Conservation (phyloP, 345 rosid genomes). For the Hibiscus tridactylites region DNA sequence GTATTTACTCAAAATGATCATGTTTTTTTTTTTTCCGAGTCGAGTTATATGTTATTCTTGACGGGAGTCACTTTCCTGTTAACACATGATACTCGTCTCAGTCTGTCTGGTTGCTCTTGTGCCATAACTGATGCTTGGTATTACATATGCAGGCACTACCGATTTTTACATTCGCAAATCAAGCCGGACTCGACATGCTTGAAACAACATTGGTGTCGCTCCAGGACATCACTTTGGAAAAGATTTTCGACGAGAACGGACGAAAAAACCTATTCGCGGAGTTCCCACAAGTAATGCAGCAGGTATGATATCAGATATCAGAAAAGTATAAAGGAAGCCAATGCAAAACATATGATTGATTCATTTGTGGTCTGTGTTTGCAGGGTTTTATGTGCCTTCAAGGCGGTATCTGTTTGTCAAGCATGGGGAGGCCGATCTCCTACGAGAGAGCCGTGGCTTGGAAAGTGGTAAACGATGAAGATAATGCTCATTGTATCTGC, state of each 20-base stretch:
- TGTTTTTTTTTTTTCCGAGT: neutral
- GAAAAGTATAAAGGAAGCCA: neutral
- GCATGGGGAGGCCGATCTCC: neutral
- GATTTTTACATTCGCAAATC: constrained; percentile 80
- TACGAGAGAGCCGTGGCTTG: neutral
- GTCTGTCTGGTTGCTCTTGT: neutral
- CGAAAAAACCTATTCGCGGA: constrained; percentile 60
- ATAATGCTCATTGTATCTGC: neutral
- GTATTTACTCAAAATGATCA: constrained; percentile 18
- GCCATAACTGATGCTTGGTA: neutral
- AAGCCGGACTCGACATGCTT: constrained; percentile 97
- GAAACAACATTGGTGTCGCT: constrained; percentile 83
- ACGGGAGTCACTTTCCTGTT: neutral
- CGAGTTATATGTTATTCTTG: neutral
- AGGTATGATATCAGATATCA: constrained; percentile 28
- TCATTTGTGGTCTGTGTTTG: neutral
- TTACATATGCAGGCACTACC: constrained; percentile 45
- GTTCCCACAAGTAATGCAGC: constrained; percentile 80
- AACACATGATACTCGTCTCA: neutral
- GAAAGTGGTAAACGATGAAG: constrained; percentile 1
- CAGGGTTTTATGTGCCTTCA: neutral
- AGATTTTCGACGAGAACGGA: constrained; percentile 62
- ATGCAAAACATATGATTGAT: neutral
- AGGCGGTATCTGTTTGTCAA: neutral
- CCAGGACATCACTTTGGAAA: constrained; percentile 72